These are phyloP conservation scores for Glaciozyma martinii DNA, from an alignment of 768 basidiomycete species.

Conservation along the genomic window DNA sequence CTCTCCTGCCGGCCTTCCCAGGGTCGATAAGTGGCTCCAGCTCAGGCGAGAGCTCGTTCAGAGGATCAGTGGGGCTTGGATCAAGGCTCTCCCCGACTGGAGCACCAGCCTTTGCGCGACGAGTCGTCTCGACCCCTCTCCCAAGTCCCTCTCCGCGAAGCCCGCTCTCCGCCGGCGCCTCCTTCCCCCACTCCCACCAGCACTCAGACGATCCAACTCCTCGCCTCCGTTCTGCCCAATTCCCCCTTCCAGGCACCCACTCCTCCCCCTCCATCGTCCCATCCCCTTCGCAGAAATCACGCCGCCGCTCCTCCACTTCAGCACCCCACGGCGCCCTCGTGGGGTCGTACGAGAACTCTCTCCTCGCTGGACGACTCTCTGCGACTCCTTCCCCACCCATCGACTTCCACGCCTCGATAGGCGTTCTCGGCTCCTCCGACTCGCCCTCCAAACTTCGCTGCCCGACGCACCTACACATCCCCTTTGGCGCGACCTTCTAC, in stretches of 20 bases:
- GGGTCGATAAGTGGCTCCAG: conserved; percentile 4
- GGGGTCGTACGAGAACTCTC: conserved; percentile 37
- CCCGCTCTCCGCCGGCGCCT: conserved; percentile 1
- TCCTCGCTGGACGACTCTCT: conserved; percentile 37
- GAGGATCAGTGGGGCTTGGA: no score
- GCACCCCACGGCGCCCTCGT: conserved; percentile 27
- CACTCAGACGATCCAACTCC: background rate
- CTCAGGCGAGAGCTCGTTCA: background rate
- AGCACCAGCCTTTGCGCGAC: background rate
- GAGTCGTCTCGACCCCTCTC: background rate
- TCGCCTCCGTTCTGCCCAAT: background rate
- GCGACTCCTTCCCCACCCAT: conserved; percentile 29
- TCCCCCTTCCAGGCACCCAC: background rate
- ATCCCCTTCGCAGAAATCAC: background rate
- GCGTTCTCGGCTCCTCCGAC: conserved; percentile 25
- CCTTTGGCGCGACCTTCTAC: conserved; percentile 31
- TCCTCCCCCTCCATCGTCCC: background rate
- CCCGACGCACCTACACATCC: conserved; percentile 28
- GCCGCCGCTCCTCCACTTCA: background rate
- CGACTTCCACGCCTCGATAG: conserved; percentile 33
- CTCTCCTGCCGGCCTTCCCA: conserved; percentile 9
- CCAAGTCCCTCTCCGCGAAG: conserved; percentile 1
- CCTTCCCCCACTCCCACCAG: background rate
- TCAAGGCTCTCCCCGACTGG: background rate
- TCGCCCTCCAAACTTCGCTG: conserved; percentile 22